These are phyloP conservation scores for Xanthoconium purpureum DNA, from an alignment of 768 basidiomycete species.

Conservation along the genomic window DNA sequence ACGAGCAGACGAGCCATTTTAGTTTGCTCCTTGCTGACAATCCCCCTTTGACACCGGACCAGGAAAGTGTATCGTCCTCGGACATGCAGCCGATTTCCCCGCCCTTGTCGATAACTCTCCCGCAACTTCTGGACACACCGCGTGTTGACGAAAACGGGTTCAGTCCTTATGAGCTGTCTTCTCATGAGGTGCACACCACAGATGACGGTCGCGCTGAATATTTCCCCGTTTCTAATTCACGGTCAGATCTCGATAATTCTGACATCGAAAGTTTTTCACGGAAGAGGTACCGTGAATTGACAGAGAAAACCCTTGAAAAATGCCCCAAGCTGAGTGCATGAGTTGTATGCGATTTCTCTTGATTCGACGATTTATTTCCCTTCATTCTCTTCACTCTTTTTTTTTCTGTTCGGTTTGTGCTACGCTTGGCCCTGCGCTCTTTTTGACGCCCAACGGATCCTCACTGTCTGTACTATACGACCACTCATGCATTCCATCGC, in stretches of 20 bases:
- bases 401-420: constrained; percentile 1
- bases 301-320: constrained; percentile 25
- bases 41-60: constrained; percentile 32
- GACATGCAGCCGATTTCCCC: constrained; percentile 34
- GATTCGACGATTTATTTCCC: constrained; percentile 3
- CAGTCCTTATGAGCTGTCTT: constrained; percentile 27
- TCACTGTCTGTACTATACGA: constrained; percentile 24
- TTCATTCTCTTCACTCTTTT: neutral
- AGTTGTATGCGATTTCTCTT: constrained; percentile 10
- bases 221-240: constrained; percentile 35
- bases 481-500: constrained; percentile 25
- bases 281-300: constrained; percentile 22
- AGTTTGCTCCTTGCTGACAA: constrained; percentile 27
- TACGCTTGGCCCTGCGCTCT: constrained; percentile 16
- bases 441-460: constrained; percentile 22
- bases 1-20: constrained; percentile 18
- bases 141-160: constrained; percentile 22
- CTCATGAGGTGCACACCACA: constrained; percentile 14
- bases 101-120: constrained; percentile 26
- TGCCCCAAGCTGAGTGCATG: constrained; percentile 27
- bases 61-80: constrained; percentile 31
- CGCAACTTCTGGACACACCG: constrained; percentile 28
- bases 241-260: constrained; percentile 33
- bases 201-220: constrained; percentile 31
- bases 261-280: constrained; percentile 24